Percentiles rank a stretch among this genome's conserved stretches.
phyloP scores from a whole-genome alignment of 768 basidiomycete species.

The Hebeloma cylindrosporum region DNA sequence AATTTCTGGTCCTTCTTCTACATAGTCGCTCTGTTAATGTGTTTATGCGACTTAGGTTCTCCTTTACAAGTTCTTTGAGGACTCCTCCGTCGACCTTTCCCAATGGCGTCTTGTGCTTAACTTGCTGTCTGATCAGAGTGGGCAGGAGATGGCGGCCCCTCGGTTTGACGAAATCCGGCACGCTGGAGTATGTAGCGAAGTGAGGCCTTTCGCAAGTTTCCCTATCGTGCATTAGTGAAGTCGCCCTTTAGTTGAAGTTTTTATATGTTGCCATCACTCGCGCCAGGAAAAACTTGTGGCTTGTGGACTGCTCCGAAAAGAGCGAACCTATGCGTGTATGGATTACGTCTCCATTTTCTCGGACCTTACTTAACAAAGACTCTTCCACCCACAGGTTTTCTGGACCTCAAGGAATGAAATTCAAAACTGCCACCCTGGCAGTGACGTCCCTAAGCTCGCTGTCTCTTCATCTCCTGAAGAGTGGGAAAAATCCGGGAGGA shows the following conservation, averaged over 20 bases:
- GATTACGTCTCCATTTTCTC: not conserved
- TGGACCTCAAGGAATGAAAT: slow-evolving; percentile 51
- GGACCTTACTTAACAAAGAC: not conserved
- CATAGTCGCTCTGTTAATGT: not conserved
- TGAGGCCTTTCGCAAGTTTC: slow-evolving; percentile 15
- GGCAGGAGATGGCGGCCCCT: slow-evolving; percentile 33
- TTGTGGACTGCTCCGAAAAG: slow-evolving; percentile 59
- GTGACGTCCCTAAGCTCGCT: slow-evolving; percentile 53
- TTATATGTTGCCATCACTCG: slow-evolving; percentile 72
- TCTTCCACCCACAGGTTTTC: slow-evolving; percentile 36
- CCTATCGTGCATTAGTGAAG: too few species aligned
- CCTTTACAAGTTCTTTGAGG: slow-evolving; percentile 72
- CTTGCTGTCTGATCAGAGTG: slow-evolving; percentile 24
- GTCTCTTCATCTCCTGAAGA: slow-evolving; percentile 49
- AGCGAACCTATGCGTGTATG: slow-evolving; percentile 59
- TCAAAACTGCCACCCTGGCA: slow-evolving; percentile 48
- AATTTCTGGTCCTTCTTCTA: slow-evolving; percentile 10
- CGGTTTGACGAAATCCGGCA: slow-evolving; percentile 51
- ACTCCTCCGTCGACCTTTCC: slow-evolving; percentile 48
- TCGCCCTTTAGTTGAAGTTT: slow-evolving; percentile 50
- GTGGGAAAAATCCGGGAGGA: slow-evolving; percentile 36
- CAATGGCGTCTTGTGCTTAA: slow-evolving; percentile 65
- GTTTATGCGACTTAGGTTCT: slow-evolving; percentile 48
- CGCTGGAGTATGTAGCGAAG: slow-evolving; percentile 58
- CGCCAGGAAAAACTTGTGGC: slow-evolving; percentile 69